Base-by-base conservation (phyloP, 345 rosid species). In the Excoecaria cochinchinensis region DNA sequence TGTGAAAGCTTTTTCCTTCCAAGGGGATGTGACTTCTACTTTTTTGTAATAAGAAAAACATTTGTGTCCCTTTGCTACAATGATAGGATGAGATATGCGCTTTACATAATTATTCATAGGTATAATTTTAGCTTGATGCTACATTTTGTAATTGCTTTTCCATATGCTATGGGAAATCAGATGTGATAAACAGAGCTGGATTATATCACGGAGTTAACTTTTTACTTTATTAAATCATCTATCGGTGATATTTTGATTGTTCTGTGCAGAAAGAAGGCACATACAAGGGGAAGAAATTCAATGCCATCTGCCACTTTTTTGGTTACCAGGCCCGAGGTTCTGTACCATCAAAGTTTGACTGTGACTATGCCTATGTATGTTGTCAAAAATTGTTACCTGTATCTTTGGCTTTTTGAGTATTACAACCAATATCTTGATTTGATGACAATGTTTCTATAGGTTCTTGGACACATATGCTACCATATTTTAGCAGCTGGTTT, bases 321-420 rank as follows among this genome's bases (percentile, higher is more conserved):
- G 99, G 99, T 78, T 93, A 95, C 83, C 99, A 95, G 81, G 99
- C 99, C 85, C 93, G 99, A 56, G 99, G 99, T 78, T 91, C 97
- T 47, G 84, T 95, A 74, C 98, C 99, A 78, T 95, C 99, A 5
- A 95, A 95, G 78, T 95, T 95, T 5, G 99, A 95, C 75, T 93
- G 97, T 44, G 99, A 95, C 86, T 93, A 95, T 61, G 99, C 97
- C 67, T 93, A 91, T 61, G 99, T 95, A 89, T 82, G 97, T 81
- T 63, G 77, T 73, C 51, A 51, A 55, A 15, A 25, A 48, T 21
- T 48, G 57, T 63, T 83, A 64, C n/a, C 22, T 62, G 74, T 44
- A 71, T 67, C 61, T 53, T 67, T 17, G 25, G 21, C 15, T 4
- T 14, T 84, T 69, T n/a, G 10, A 61, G 4, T 50, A 13, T 19